Evolutionary conservation across 2,329 filamentous ascomycete species (phyloP).

Genomic region (Immersiporthe knoxdaviesiana): DNA sequence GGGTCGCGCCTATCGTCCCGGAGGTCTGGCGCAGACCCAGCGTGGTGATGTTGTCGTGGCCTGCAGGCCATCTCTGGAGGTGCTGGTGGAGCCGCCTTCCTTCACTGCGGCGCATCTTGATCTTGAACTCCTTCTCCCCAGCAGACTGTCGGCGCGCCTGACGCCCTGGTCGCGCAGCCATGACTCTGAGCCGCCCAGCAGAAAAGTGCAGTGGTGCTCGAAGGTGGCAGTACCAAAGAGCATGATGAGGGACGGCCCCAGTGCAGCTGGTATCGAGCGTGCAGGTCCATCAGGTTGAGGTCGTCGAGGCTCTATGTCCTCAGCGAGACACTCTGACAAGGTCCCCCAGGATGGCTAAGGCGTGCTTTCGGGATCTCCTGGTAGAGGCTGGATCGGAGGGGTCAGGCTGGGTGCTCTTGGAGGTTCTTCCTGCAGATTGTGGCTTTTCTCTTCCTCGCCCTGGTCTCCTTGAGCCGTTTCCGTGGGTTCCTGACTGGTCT

Average conservation of each 20-base stretch:
- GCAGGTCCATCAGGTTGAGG: slow-evolving; percentile 76
- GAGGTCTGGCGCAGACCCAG: slow-evolving; percentile 98
- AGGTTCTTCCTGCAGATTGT: slow-evolving; percentile 78
- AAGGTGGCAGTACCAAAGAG: slow-evolving; percentile 88
- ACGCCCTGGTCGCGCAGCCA: slow-evolving; percentile 80
- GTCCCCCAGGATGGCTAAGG: slow-evolving; percentile 72
- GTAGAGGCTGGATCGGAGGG: slow-evolving; percentile 50
- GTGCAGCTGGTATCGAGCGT: slow-evolving; percentile 81
- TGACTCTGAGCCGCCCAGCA: slow-evolving; percentile 83
- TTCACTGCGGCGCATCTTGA: slow-evolving; percentile 79
- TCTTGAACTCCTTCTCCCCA: slow-evolving; percentile 92
- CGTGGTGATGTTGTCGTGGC: slow-evolving; percentile 88
- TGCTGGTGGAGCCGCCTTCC: slow-evolving; percentile 79
- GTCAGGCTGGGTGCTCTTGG: slow-evolving; percentile 56
- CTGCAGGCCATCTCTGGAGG: slow-evolving; percentile 68
- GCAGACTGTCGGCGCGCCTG: slow-evolving; percentile 82
- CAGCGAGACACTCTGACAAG: slow-evolving; percentile 78
- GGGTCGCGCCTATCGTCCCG: slow-evolving; percentile 66
- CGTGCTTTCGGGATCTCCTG: slow-evolving; percentile 63
- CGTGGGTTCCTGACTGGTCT: too few species aligned
- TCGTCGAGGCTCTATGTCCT: slow-evolving; percentile 87
- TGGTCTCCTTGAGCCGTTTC: slow-evolving; percentile 15
- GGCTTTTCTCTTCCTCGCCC: slow-evolving; percentile 38
- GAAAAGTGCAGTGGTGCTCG: slow-evolving; percentile 92
- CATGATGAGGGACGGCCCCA: slow-evolving; percentile 91